These are phyloP conservation scores for Eimeria necatrix DNA, from an alignment of 169 alveolate species.

Conservation along the genomic window DNA sequence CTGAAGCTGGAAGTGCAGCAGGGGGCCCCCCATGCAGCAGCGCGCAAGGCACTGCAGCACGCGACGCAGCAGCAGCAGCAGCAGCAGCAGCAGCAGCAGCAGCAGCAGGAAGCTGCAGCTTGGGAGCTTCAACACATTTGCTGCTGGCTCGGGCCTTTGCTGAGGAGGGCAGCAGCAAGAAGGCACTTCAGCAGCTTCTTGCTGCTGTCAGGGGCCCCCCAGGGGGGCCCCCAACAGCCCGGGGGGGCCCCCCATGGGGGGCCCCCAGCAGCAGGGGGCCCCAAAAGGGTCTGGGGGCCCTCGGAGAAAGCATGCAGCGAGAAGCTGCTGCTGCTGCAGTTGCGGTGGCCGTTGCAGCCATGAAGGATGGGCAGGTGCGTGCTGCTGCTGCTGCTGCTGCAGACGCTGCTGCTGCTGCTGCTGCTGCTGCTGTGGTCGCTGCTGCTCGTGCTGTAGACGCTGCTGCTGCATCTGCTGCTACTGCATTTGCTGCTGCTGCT, in stretches of 20 bases:
- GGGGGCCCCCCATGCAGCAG: constrained; percentile 3
- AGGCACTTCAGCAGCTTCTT: constrained; percentile 8
- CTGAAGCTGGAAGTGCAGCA: neutral
- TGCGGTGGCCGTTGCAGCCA: constrained; percentile 10
- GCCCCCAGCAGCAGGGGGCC: neutral
- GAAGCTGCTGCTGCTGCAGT: constrained; percentile 17
- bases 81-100: neutral
- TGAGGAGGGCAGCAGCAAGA: constrained; percentile 15
- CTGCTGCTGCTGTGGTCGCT: neutral
- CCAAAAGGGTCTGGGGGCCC: neutral
- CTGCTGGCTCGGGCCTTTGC: constrained; percentile 29
- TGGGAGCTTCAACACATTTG: neutral
- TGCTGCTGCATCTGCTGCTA: constrained; percentile 33
- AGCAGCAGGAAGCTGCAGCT: neutral
- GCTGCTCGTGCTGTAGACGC: too few species aligned
- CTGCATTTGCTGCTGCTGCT: neutral
- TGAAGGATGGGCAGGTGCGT: constrained; percentile 42
- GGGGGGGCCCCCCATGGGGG: neutral
- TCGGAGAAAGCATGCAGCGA: constrained; percentile 29
- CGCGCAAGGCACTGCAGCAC: neutral
- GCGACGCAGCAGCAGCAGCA: neutral
- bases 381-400: constrained; percentile 32
- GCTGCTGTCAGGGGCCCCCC: neutral
- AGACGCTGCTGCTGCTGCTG: neutral
- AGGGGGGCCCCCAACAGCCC: neutral